These are phyloP conservation scores for Sclerotinia trifoliorum DNA, from an alignment of 2,329 filamentous ascomycete species.

Conservation along the genomic window DNA sequence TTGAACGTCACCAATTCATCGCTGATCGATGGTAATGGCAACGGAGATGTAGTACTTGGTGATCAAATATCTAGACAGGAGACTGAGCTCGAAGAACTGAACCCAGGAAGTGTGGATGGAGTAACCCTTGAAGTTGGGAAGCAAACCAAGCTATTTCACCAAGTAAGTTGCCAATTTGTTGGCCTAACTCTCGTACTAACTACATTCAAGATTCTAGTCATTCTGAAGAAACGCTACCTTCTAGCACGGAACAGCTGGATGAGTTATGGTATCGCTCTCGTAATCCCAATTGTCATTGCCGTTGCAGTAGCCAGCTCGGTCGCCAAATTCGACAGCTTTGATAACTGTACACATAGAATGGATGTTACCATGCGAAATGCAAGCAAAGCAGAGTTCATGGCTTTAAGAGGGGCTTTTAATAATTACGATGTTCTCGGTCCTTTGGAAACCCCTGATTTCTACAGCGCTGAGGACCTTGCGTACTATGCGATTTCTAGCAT, in stretches of 20 bases:
- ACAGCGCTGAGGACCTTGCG: neutral
- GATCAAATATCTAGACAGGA: neutral
- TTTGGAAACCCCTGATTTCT: constrained; percentile 8
- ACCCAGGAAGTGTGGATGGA: neutral
- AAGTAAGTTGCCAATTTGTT: neutral
- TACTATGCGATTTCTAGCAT: constrained; percentile 10
- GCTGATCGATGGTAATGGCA: neutral
- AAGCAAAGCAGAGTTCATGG: neutral
- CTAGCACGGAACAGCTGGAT: neutral
- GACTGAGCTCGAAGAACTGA: constrained; percentile 1
- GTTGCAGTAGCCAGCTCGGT: constrained; percentile 53
- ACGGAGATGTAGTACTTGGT: neutral
- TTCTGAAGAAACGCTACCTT: neutral
- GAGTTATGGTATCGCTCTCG: neutral
- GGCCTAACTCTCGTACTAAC: neutral
- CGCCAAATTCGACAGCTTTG: neutral
- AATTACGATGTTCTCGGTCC: constrained; percentile 21
- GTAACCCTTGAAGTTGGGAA: neutral
- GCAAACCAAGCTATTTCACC: neutral
- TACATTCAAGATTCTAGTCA: neutral
- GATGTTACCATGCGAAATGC: neutral
- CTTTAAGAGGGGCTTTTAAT: neutral
- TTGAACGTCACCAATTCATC: neutral
- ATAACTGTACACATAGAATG: neutral
- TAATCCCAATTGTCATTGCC: constrained; percentile 39